These are phyloP conservation scores for Aureobasidium sp. DNA, from an alignment of 2,329 filamentous ascomycete genomes.

Conservation along the genomic window DNA sequence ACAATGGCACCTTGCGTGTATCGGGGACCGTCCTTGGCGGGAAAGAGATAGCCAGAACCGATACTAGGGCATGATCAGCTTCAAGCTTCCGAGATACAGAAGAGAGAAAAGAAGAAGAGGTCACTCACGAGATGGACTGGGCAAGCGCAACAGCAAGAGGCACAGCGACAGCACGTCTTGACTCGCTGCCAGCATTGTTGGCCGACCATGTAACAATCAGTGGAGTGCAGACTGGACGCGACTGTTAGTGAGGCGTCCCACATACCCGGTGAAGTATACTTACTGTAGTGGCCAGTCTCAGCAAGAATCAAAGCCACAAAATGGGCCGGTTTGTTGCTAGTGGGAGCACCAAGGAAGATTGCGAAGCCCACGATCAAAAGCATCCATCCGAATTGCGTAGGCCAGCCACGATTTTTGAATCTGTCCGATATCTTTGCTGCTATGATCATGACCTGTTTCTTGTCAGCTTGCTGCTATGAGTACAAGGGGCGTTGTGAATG, in stretches of 20 bases:
- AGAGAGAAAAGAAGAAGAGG: not conserved
- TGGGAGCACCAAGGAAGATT: constrained; percentile 16
- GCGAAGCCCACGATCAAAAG: constrained; percentile 16
- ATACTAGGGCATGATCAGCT: not conserved
- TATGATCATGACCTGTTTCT: constrained; percentile 12
- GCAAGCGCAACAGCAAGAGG: constrained; percentile 17
- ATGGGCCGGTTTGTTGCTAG: constrained; percentile 16
- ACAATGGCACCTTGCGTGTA: constrained; percentile 13
- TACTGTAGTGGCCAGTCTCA: constrained; percentile 17
- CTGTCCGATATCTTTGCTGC: constrained; percentile 15
- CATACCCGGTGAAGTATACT: not conserved
- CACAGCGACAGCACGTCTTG: constrained; percentile 16
- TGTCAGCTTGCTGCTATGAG: not conserved
- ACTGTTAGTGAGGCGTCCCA: not conserved
- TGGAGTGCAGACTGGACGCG: constrained; percentile 13
- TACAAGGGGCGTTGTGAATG: not conserved
- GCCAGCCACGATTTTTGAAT: constrained; percentile 16
- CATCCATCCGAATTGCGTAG: constrained; percentile 17
- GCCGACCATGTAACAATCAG: constrained; percentile 18
- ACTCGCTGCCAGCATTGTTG: constrained; percentile 18
- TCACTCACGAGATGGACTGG: constrained; percentile 14
- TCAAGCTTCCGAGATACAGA: not conserved
- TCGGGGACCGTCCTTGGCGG: not conserved
- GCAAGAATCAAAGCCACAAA: constrained; percentile 17
- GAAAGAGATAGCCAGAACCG: not conserved